phyloP scores from a whole-genome alignment of 768 basidiomycete species.

The Candolleomyces aberdarensis region DNA sequence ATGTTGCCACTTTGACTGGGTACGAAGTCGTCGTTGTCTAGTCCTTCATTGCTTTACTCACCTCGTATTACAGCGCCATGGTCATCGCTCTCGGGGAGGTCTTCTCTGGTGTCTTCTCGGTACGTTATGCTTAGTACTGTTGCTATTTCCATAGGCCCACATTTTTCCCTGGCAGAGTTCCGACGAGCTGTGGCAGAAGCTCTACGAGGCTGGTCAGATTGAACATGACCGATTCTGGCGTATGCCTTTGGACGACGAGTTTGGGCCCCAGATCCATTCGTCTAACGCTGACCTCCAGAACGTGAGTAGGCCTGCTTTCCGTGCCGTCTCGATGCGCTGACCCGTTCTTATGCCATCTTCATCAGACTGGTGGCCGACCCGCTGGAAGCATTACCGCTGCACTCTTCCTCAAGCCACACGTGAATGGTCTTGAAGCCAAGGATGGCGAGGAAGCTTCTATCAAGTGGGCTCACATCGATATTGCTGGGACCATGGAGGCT shows the following conservation, averaged over 20 bases:
- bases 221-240: conserved; percentile 89
- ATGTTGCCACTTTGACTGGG: conserved; percentile 88
- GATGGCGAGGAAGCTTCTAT: conserved; percentile 47
- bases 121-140: conserved; percentile 27
- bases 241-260: conserved; percentile 85
- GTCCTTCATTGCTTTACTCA: conserved; percentile 41
- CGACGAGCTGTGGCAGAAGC: conserved; percentile 67
- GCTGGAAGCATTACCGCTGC: conserved; percentile 81
- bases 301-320: conserved; percentile 28
- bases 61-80: conserved; percentile 51
- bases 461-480: conserved; percentile 88
- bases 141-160: neutral
- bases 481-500: conserved; percentile 75
- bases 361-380: conserved; percentile 65
- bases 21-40: conserved; percentile 32
- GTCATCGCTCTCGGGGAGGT: conserved; percentile 70
- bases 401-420: conserved; percentile 82
- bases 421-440: conserved; percentile 66
- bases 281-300: conserved; percentile 85
- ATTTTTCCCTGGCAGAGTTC: conserved; percentile 55
- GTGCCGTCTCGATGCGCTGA: neutral
- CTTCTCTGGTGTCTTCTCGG: conserved; percentile 78
- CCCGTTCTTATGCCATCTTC: neutral
- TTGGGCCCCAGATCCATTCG: conserved; percentile 67
- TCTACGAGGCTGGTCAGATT: conserved; percentile 64